Evolutionary conservation across 2,329 filamentous ascomycete genomes (phyloP), one percentile per base, ranked within the genome.

Genomic region (Aspergillus pseudoglaucus): DNA sequence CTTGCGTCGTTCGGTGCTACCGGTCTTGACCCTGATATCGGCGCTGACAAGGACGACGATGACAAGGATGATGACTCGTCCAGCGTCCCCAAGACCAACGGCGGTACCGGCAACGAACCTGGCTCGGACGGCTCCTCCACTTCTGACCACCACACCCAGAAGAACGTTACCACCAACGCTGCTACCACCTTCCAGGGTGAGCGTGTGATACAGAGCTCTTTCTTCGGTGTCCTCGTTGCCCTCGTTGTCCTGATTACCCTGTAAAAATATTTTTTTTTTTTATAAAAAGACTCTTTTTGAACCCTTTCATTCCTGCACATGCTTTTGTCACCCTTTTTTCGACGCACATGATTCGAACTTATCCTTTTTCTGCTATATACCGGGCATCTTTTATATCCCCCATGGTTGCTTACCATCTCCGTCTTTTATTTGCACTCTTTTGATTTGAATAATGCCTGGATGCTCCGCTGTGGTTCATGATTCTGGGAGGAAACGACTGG

Each of bases 1-100:
- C 78, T 98, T 25, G 84, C 82, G 55, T 93, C 87, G 20, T 81
- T 97, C 53, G 73, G 83, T 46, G 90, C 83, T n/a, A 88, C 87
- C 1, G 93, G 93, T 45, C 77, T 84, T 38, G 78, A 97, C 63
- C 88, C 85, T 79, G 62, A 61, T 45, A 54, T 60, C 7, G 63
- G 54, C 20, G 42, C 49, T 48, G 53, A 47, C 49, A 47, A 38
- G 7, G 48, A 48, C 27, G 7, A 39, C 15, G 15, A n/a, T 8
- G n/a, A 17, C 15, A 39, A 27, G 25, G 25, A 27, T 4, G 46
- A 39, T 43, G 42, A 22, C 33, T 48, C 47, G 42, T 51, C 50
- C 57, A 66, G 59, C 18, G 54, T 70, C 20, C 69, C 69, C 30
- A 60, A 62, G 43, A 54, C 59, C 51, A 51, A 55, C 12, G 63